Evolutionary conservation across 768 basidiomycete species (phyloP).

Genomic region (Mycena metata): DNA sequence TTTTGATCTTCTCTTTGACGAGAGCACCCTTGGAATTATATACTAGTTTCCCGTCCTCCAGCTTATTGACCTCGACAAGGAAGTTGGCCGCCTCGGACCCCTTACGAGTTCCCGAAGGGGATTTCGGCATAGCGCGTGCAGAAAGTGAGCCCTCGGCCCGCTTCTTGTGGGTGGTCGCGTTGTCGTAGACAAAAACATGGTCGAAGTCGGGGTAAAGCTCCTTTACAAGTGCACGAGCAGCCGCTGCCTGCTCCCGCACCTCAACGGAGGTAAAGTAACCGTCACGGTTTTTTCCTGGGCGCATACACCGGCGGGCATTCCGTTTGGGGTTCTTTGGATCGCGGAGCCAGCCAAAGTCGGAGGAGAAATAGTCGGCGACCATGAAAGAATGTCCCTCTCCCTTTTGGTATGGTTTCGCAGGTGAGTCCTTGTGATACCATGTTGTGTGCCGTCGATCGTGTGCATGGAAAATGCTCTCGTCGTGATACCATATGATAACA

Average conservation of each 20-base stretch:
- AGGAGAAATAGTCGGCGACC: slow-evolving; percentile 46
- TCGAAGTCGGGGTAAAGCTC: too few relatives aligned
- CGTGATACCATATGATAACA: slow-evolving; percentile 39
- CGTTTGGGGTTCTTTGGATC: slow-evolving; percentile 9
- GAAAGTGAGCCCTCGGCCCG: slow-evolving; percentile 42
- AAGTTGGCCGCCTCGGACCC: slow-evolving; percentile 34
- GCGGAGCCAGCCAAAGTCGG: slow-evolving; percentile 39
- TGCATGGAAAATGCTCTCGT: too few relatives aligned
- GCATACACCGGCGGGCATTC: slow-evolving; percentile 24
- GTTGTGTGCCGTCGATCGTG: too few relatives aligned
- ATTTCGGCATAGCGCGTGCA: slow-evolving; percentile 37
- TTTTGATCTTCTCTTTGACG: slow-evolving; percentile 35
- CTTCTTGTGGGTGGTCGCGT: slow-evolving; percentile 25
- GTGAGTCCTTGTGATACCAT: slow-evolving; percentile 8
- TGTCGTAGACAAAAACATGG: too few relatives aligned
- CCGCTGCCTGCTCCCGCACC: too few relatives aligned
- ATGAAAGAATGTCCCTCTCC: slow-evolving; percentile 45
- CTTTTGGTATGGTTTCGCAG: slow-evolving; percentile 40
- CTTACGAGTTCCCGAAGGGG: slow-evolving; percentile 11
- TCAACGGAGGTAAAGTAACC: too few relatives aligned
- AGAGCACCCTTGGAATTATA: slow-evolving; percentile 32
- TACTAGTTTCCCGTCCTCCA: slow-evolving; percentile 33
- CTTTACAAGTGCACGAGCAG: too few relatives aligned
- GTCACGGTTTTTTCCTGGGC: slow-evolving; percentile 38
- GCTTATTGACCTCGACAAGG: slow-evolving; percentile 12